Evolutionary conservation across 1,139 yeast species (phyloP).

Genomic region (Meyerozyma elateridarum): DNA sequence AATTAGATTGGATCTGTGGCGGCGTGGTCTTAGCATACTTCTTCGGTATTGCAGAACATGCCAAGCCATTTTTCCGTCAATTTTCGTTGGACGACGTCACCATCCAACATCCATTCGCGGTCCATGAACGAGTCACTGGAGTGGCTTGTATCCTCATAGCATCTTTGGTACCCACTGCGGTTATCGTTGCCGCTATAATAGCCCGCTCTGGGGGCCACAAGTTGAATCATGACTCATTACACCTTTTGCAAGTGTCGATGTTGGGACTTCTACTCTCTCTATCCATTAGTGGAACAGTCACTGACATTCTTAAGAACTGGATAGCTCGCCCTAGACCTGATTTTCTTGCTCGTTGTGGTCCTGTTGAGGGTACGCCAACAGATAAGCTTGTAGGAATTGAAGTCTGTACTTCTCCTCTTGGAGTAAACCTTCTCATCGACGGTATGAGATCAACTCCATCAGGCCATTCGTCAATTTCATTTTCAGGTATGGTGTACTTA

Average conservation of each 20-base stretch:
- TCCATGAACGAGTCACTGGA: slow-evolving; percentile 51
- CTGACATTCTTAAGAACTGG: slow-evolving; percentile 67
- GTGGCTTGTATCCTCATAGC: slow-evolving; percentile 30
- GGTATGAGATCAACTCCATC: slow-evolving; percentile 47
- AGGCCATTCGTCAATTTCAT: slow-evolving; percentile 44
- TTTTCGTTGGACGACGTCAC: slow-evolving; percentile 27
- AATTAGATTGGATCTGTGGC: slow-evolving; percentile 34
- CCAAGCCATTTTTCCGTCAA: slow-evolving; percentile 24
- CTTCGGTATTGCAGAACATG: slow-evolving; percentile 32
- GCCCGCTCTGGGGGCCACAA: slow-evolving; percentile 14
- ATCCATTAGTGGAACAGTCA: slow-evolving; percentile 42
- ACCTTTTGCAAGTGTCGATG: slow-evolving; percentile 20
- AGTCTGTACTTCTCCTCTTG: slow-evolving; percentile 41
- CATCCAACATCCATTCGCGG: slow-evolving; percentile 71
- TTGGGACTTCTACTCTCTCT: slow-evolving; percentile 38
- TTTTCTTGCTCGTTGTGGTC: slow-evolving; percentile 65
- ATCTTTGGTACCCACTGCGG: slow-evolving; percentile 34
- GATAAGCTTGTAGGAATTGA: slow-evolving; percentile 36
- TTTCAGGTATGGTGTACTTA: slow-evolving; percentile 35
- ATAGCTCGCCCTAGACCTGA: slow-evolving; percentile 84
- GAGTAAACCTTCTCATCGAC: slow-evolving; percentile 25
- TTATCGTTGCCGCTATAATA: slow-evolving; percentile 29
- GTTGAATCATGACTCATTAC: slow-evolving; percentile 1
- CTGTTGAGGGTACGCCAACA: slow-evolving; percentile 31
- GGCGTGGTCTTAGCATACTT: slow-evolving; percentile 25